Percentiles rank a stretch among this genome's conserved stretches.
phyloP scores from a whole-genome alignment of 2,329 filamentous ascomycete species.

The Stylonectria norvegica region DNA sequence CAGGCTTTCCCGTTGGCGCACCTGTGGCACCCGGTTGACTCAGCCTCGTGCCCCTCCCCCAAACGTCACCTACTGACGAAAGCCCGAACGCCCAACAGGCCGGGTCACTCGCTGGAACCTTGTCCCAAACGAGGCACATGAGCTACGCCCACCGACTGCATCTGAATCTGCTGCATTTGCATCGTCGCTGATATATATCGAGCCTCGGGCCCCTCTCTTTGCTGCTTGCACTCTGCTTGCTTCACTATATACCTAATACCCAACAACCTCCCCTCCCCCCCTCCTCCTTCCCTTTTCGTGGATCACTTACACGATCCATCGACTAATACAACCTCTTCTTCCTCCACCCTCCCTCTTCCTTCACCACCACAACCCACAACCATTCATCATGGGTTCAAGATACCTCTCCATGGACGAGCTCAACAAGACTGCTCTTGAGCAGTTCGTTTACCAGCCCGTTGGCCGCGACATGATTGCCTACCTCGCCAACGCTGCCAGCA shows the following conservation, averaged over 20 bases:
- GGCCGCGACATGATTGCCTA: constrained; percentile 73
- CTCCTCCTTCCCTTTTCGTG: constrained; percentile 3
- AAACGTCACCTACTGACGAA: constrained; percentile 42
- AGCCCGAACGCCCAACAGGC: constrained; percentile 17
- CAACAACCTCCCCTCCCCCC: constrained; percentile 6
- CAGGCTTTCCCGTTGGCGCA: constrained; percentile 13
- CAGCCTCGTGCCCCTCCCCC: constrained; percentile 40
- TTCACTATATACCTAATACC: constrained; percentile 10
- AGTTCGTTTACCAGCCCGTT: constrained; percentile 76
- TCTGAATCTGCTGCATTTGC: constrained; percentile 5
- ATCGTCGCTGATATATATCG: constrained; percentile 29
- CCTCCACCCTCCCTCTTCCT: constrained; percentile 10
- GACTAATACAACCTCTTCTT: constrained; percentile 11
- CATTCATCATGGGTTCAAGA: constrained; percentile 45
- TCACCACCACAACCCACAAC: constrained; percentile 20
- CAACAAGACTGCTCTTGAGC: constrained; percentile 72
- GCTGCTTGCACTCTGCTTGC: constrained; percentile 12
- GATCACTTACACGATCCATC: constrained; percentile 15
- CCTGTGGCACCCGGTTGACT: constrained; percentile 22
- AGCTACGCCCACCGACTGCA: constrained; percentile 14
- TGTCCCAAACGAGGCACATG: constrained; percentile 30
- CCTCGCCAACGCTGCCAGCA: constrained; percentile 68
- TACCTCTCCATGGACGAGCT: constrained; percentile 51
- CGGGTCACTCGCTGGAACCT: constrained; percentile 24
- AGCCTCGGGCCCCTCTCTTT: constrained; percentile 23